Percentiles rank a stretch among this genome's conserved stretches.
Conservation (phyloP, 2,329 filamentous ascomycete species). For the Cladophialophora chaetospira region DNA sequence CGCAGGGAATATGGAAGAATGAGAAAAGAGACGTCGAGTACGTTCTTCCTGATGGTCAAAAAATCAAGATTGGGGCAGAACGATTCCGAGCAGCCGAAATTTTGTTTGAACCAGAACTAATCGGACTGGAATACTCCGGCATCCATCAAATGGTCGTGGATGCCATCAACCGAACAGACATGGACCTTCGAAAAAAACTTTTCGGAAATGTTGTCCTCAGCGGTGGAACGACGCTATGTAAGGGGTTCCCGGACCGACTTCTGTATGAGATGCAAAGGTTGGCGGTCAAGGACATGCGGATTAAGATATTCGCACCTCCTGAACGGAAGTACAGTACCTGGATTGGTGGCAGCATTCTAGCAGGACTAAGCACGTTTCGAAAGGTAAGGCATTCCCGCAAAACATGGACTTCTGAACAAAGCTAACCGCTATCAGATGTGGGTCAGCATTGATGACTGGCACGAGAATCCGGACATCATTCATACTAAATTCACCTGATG, state of each 20-base stretch:
- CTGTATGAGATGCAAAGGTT: conserved; percentile 89
- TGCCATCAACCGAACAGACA: conserved; percentile 89
- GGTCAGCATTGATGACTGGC: conserved; percentile 99
- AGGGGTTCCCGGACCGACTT: conserved; percentile 91
- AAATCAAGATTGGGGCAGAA: conserved; percentile 90
- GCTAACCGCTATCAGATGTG: conserved; percentile 72
- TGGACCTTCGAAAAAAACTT: conserved; percentile 89
- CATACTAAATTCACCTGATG: conserved; percentile 90
- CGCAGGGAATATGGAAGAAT: conserved; percentile 64
- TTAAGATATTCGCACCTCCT: conserved; percentile 97
- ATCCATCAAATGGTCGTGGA: conserved; percentile 98
- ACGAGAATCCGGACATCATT: conserved; percentile 98
- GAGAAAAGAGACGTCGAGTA: conserved; percentile 85
- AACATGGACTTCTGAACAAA: not conserved
- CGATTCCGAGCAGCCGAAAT: conserved; percentile 96
- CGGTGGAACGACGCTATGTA: conserved; percentile 92
- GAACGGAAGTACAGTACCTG: conserved; percentile 98
- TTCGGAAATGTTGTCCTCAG: conserved; percentile 98
- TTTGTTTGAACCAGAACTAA: conserved; percentile 94
- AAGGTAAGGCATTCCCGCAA: conserved; percentile 66
- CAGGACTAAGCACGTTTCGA: conserved; percentile 94
- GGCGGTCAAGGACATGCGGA: conserved; percentile 98
- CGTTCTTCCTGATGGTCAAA: conserved; percentile 86
- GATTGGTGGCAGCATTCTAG: conserved; percentile 97
- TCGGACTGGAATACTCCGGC: conserved; percentile 93